A percentile compares a stretch with the other conserved stretches of the same genome.
Evolutionary conservation across 805 yeast species (phyloP).

Genomic region (Cyberlindnera maclurae): DNA sequence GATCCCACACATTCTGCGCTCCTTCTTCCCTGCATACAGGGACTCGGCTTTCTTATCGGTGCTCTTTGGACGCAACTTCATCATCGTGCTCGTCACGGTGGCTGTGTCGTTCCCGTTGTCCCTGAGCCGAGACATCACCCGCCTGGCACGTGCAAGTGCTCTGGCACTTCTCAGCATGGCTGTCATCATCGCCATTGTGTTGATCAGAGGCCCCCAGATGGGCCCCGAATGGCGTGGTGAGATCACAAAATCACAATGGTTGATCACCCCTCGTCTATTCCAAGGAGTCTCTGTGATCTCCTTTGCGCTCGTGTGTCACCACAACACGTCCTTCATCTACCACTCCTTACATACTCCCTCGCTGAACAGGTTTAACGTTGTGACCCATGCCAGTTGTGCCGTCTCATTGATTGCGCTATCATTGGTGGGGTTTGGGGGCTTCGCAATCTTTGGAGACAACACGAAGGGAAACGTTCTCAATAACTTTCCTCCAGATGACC

Average conservation of each 20-base stretch:
- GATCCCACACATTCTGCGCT: constrained; percentile 78
- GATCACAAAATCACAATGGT: constrained; percentile 36
- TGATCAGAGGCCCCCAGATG: constrained; percentile 63
- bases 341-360: constrained; percentile 77
- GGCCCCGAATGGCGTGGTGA: constrained; percentile 41
- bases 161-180: constrained; percentile 82
- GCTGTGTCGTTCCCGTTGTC: constrained; percentile 80
- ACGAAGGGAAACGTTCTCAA: constrained; percentile 86
- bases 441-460: constrained; percentile 61
- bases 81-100: constrained; percentile 62
- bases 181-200: constrained; percentile 66
- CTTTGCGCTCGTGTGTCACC: constrained; percentile 94
- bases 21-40: constrained; percentile 44
- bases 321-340: constrained; percentile 84
- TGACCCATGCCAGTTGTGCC: constrained; percentile 79
- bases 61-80: constrained; percentile 57
- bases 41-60: constrained; percentile 37
- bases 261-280: constrained; percentile 60
- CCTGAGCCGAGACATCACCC: constrained; percentile 71
- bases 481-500: constrained; percentile 73
- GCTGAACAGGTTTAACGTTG: constrained; percentile 59
- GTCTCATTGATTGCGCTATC: constrained; percentile 76
- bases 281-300: constrained; percentile 93
- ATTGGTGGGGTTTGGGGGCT: constrained; percentile 74
- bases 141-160: constrained; percentile 79